A percentile compares a stretch with the other conserved stretches of the same genome.
These are phyloP conservation scores for Neonectria hederae DNA, from an alignment of 2,329 filamentous ascomycete genomes.

Conservation along the genomic window DNA sequence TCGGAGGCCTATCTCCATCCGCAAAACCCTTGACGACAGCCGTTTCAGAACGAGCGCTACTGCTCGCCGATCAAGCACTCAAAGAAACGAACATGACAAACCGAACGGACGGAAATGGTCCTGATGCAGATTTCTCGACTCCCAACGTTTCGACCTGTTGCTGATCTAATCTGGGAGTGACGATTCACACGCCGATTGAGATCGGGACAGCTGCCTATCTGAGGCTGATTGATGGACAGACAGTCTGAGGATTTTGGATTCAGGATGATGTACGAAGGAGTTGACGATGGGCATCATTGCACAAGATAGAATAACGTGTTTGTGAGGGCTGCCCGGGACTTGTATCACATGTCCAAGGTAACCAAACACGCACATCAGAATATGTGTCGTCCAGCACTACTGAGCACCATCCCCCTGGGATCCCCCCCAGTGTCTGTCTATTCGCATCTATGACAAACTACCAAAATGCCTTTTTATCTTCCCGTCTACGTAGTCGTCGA, in stretches of 20 bases:
- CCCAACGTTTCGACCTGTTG: not conserved
- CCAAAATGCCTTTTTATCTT: not conserved
- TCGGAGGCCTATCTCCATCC: not conserved
- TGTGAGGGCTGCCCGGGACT: not conserved
- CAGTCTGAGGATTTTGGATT: not conserved
- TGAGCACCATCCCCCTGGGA: not conserved
- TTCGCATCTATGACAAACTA: slow-evolving; percentile 1
- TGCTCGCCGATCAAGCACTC: slow-evolving; percentile 1
- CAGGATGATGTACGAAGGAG: not conserved
- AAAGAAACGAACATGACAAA: not conserved
- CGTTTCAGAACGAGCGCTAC: slow-evolving; percentile 2
- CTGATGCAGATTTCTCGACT: not conserved
- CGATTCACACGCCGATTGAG: not conserved
- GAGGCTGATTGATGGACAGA: too few relatives aligned
- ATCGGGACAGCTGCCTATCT: not conserved
- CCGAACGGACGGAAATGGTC: not conserved
- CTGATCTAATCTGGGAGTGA: not conserved
- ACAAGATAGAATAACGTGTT: not conserved
- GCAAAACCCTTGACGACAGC: not conserved
- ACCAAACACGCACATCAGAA: not conserved
- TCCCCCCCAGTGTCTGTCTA: slow-evolving; percentile 7
- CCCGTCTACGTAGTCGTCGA: not conserved
- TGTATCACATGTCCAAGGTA: not conserved
- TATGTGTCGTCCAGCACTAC: not conserved
- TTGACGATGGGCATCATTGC: not conserved